Conservation (phyloP, 2,329 filamentous ascomycete species). For the Verticillium dahliae region DNA sequence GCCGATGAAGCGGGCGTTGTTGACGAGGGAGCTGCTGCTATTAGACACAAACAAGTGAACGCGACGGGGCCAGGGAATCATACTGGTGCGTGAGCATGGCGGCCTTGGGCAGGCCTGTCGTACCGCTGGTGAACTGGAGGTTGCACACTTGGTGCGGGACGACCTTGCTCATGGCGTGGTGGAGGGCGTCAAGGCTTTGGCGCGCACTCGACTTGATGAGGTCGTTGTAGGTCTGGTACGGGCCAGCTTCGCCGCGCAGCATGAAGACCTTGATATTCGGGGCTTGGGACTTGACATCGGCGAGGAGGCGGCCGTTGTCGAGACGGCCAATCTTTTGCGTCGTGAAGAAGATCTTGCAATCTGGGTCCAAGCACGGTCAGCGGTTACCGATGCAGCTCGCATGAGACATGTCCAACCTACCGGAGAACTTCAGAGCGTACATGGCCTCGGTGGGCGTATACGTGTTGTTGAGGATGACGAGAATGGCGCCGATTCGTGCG, state of each 20-base stretch:
- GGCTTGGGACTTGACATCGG: constrained; percentile 33
- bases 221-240: constrained; percentile 54
- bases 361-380: constrained; percentile 27
- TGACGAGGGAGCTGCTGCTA: constrained; percentile 47
- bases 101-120: constrained; percentile 66
- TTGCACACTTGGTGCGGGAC: constrained; percentile 64
- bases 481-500: constrained; percentile 57
- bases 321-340: constrained; percentile 61
- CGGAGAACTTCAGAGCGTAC: constrained; percentile 64
- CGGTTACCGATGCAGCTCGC: background rate
- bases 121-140: constrained; percentile 70
- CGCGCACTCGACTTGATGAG: constrained; percentile 46
- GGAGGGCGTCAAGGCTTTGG: constrained; percentile 42
- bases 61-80: constrained; percentile 14
- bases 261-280: constrained; percentile 48
- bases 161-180: constrained; percentile 46
- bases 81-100: constrained; percentile 69
- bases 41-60: background rate
- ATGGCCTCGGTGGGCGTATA: constrained; percentile 69
- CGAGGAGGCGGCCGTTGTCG: constrained; percentile 55
- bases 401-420: constrained; percentile 29
- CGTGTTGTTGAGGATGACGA: constrained; percentile 78
- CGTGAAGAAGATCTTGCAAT: constrained; percentile 68
- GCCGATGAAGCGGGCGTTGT: constrained; percentile 65
- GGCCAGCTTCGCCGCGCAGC: constrained; percentile 45